Base-by-base conservation (phyloP, 768 basidiomycete species). In the Glaciozyma antarctica region DNA sequence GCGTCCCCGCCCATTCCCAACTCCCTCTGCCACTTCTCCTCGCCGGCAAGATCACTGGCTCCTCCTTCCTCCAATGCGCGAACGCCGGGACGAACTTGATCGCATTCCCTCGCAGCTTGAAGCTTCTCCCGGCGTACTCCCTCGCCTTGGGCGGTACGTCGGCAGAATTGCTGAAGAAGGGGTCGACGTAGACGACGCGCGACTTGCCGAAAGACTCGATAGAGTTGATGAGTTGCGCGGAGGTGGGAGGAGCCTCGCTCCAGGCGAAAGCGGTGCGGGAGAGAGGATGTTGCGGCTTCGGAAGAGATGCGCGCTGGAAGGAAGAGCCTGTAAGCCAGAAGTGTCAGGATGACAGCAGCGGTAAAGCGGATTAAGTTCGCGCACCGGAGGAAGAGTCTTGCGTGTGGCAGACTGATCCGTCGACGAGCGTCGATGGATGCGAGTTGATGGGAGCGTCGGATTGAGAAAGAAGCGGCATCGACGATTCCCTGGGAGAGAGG, bases 61-160 rank as follows among this genome's bases (percentile, higher is more conserved):
- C 26, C 19, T 17, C n/a, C 24, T 44, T 41, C 0, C n/a, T 62
- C 15, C 45, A 41, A 24, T 62, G 64, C 2, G 22, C 26, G 43
- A 90, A 94, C 16, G 85, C 81, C 28, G 85, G 81, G 13, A 93
- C 77, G 43, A 77, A 77, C 28, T 76, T 74, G 16, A 88, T 77
- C 12, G 83, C 82, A 48, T 81, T 83, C 7, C 87, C 85, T 70
- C 85, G 85, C 26, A 93, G 78, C 48, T 79, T 79, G 75, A 87
- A 93, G n/a, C 82, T 72, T 1, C 88, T 75, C 0, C 91, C 92
- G 26, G 85, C 90, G 75, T 86, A 92, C 77, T 90, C 87, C 71
- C 84, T 81, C 4, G 85, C 77, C n/a, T 78, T 77, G 41, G 81
- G 80, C 1, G 90, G 86, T 0, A 85, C 81, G 74, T 98, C 94